phyloP scores from a whole-genome alignment of 768 basidiomycete species.

The Pulveroboletus sp. region DNA sequence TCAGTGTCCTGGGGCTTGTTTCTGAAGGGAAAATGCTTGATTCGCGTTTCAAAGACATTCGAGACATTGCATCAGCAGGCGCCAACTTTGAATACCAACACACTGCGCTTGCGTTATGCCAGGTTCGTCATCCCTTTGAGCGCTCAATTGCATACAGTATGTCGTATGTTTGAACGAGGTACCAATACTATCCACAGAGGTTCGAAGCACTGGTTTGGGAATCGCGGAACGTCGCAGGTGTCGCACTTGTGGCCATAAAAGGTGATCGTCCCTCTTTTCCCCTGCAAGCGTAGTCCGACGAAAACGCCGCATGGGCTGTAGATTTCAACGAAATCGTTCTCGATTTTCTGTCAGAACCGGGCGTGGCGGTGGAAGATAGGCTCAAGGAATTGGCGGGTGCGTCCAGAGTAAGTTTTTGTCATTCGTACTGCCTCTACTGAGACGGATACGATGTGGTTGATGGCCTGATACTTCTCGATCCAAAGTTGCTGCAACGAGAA shows the following conservation, averaged over 20 bases:
- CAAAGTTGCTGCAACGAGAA: conserved; percentile 13
- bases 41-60: conserved; percentile 11
- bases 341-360: conserved; percentile 12
- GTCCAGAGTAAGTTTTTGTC: conserved; percentile 4
- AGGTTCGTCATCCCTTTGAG: conserved; percentile 2
- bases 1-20: conserved; percentile 8
- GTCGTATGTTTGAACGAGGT: background rate
- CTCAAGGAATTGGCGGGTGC: conserved; percentile 12
- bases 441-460: background rate
- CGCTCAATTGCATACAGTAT: background rate
- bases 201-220: conserved; percentile 16
- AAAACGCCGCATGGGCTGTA: background rate
- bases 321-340: conserved; percentile 21
- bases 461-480: background rate
- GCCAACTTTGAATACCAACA: conserved; percentile 9
- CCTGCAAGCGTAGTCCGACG: background rate
- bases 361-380: conserved; percentile 6
- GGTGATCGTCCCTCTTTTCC: background rate
- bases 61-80: conserved; percentile 2
- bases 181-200: background rate
- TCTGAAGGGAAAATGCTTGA: conserved; percentile 11
- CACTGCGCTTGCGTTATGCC: conserved; percentile 3
- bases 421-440: too few species aligned
- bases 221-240: conserved; percentile 13
- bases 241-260: conserved; percentile 14